Evolutionary conservation across 192 early-diverging fungal genomes (phyloP).

Genomic region (Lobosporangium transversale): DNA sequence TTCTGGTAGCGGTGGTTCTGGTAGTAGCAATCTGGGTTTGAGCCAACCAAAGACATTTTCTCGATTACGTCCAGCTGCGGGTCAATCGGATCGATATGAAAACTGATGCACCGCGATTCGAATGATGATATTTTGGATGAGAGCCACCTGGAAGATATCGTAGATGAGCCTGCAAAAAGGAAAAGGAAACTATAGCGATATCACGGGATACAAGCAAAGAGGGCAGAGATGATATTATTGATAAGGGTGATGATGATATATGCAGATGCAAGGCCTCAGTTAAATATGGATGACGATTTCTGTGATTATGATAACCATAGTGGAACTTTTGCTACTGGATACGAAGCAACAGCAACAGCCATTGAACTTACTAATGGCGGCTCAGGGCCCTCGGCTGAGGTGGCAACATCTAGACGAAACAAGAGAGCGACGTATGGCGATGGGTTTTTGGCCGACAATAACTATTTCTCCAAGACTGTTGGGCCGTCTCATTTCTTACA

Average conservation of each 20-base stretch:
- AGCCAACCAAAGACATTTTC: slow-evolving; percentile 2
- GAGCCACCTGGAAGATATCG: too few relatives aligned
- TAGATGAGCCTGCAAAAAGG: too few relatives aligned
- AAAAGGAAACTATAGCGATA: not conserved
- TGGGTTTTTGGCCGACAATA: slow-evolving; percentile 20
- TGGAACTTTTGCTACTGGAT: not conserved
- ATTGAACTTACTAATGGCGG: too few relatives aligned
- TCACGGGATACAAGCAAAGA: too few relatives aligned
- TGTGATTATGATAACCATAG: too few relatives aligned
- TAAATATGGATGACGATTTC: too few relatives aligned
- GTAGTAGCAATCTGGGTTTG: not conserved
- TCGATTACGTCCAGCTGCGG: not conserved
- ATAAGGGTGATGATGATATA: too few relatives aligned
- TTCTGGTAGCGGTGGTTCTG: not conserved
- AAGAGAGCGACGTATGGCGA: not conserved
- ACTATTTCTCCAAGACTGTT: slow-evolving; percentile 11
- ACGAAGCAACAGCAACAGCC: not conserved
- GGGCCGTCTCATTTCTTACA: slow-evolving; percentile 3
- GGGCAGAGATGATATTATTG: too few relatives aligned
- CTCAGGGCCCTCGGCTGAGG: not conserved
- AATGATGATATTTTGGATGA: not conserved
- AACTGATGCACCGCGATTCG: slow-evolving; percentile 15
- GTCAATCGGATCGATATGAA: slow-evolving; percentile 21
- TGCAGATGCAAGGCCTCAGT: too few relatives aligned
- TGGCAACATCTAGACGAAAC: not conserved